Evolutionary conservation across 352 stramenopile genomes (phyloP).

Genomic region (Phytophthora agathidicida): DNA sequence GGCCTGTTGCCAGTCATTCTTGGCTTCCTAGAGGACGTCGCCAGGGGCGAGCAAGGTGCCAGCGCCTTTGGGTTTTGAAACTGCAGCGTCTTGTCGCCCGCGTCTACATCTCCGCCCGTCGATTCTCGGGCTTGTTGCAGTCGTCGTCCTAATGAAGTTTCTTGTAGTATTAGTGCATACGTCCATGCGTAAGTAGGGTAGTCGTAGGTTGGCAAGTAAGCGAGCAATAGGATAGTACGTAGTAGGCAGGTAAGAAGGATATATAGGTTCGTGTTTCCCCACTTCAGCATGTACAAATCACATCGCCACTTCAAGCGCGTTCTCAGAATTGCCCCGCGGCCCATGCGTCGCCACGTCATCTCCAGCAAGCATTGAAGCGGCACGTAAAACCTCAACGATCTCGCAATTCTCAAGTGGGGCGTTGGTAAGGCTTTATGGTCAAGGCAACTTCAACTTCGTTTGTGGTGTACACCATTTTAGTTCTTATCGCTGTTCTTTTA

Average conservation of each 20-base stretch:
- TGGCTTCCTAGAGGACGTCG: conserved; percentile 74
- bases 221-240: conserved; percentile 29
- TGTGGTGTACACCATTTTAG: conserved; percentile 18
- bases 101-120: conserved; percentile 21
- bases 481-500: conserved; percentile 28
- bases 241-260: conserved; percentile 15
- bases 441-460: conserved; percentile 22
- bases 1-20: conserved; percentile 78
- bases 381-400: too few relatives aligned
- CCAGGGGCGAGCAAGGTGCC: conserved; percentile 57
- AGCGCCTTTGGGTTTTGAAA: conserved; percentile 83
- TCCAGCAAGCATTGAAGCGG: not conserved
- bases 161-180: conserved; percentile 34
- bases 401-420: too few relatives aligned
- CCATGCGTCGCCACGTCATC: conserved; percentile 11
- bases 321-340: conserved; percentile 21
- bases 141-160: conserved; percentile 25
- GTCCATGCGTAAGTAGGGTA: conserved; percentile 34
- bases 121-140: conserved; percentile 30
- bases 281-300: conserved; percentile 14
- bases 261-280: conserved; percentile 6
- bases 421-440: too few relatives aligned
- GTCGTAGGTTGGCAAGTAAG: conserved; percentile 33
- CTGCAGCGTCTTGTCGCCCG: conserved; percentile 27
- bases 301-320: conserved; percentile 12